Base-by-base conservation (phyloP, 352 stramenopile genomes). In the Bremia lactucae region DNA sequence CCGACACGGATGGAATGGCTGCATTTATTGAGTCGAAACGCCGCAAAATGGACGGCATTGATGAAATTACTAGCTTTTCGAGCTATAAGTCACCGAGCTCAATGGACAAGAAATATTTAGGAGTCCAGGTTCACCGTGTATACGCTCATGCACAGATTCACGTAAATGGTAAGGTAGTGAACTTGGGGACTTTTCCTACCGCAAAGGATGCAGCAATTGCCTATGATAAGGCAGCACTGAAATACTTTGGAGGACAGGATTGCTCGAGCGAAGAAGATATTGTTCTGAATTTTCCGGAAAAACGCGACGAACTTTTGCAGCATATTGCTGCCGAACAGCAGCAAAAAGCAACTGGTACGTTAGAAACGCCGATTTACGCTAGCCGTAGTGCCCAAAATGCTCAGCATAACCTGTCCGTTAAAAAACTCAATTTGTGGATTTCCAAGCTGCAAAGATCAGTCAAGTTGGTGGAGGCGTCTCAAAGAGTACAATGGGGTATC, bases 141-240 rank as follows among this genome's bases (percentile, higher is more conserved):
- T 86, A 83, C 42, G 73, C 75, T 1, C 72, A 88, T 24, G 78
- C 78, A 13, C 75, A 91, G 42, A 85, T 91, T 42, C 60, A 75
- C 25, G 72, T 91, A 14, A 68, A 86, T n/a, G 71, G 72, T 26
- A 82, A 86, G 45, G 42, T 78, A n/a, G 53, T 87, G 5, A 84
- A 86, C 41, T 49, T 91, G 31, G 78, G 78, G 4, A 83, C 68
- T 31, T 91, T 86, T 43, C 38, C 72, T 1, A 85, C 59, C 7
- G 62, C 72, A 0, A 67, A 75, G 36, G 75, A 91, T 24, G 78
- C 78, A 2, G 78, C 75, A 6, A 60, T 80, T 26, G 78, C 78
- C n/a, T 91, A 91, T 36, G 78, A 91, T 46, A 85, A 83, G 43
- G 78, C 75, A 2, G 74, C 76, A 7, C 51, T 86, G 16, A 78